These are phyloP conservation scores for Aspergillus ustus DNA, from an alignment of 2,329 filamentous ascomycete species.

Conservation along the genomic window DNA sequence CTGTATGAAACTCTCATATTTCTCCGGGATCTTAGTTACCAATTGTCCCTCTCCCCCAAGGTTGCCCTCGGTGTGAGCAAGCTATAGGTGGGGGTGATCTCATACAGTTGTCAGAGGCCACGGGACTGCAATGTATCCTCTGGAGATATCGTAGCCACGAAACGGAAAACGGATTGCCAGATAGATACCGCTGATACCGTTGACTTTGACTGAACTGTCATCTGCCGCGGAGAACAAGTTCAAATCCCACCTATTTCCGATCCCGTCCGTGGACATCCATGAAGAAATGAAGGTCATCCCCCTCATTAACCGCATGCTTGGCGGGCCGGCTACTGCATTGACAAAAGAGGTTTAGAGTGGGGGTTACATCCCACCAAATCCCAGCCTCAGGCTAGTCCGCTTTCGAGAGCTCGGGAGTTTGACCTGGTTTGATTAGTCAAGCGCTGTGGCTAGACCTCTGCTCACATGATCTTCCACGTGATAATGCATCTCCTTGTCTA, in stretches of 20 bases:
- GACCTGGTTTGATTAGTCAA: constrained; percentile 12
- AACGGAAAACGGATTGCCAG: not conserved
- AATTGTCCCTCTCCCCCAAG: not conserved
- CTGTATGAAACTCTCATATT: not conserved
- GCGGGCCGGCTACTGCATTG: constrained; percentile 25
- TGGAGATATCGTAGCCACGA: not conserved
- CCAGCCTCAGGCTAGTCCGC: constrained; percentile 4
- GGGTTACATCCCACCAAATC: constrained; percentile 27
- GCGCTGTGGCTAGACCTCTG: constrained; percentile 3
- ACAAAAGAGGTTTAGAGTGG: constrained; percentile 38
- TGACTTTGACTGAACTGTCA: constrained; percentile 1
- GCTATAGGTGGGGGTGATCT: not conserved
- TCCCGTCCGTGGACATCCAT: constrained; percentile 9
- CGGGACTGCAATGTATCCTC: not conserved
- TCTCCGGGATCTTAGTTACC: not conserved
- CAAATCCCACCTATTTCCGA: constrained; percentile 3
- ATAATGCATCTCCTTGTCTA: not conserved
- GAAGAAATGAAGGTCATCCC: not conserved
- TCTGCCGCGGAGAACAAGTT: constrained; percentile 12
- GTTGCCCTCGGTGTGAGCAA: not conserved
- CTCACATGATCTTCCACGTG: constrained; percentile 4
- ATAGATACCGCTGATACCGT: not conserved
- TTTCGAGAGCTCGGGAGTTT: not conserved
- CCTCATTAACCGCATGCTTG: constrained; percentile 12
- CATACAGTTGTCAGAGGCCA: not conserved